Evolutionary conservation across 306 rosid species (phyloP), one percentile per base, ranked within the genome.

Genomic region (Ochetophila trinervis): DNA sequence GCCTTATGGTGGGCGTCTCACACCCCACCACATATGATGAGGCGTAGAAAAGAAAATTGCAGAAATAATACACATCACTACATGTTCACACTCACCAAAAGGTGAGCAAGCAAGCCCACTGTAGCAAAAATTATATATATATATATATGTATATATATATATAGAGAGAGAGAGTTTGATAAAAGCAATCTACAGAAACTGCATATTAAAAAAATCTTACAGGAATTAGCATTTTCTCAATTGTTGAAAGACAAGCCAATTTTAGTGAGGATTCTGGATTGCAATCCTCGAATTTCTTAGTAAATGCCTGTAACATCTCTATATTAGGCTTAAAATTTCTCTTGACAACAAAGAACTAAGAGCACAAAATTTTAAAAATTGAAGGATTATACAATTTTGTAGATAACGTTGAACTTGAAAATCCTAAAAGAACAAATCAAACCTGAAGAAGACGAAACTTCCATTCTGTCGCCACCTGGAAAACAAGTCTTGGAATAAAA

Each of bases 371-470:
- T n/a, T 8, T 45, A 23, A 14, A 27, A 30, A 23, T 4, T 10
- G 27, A 5, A 30, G 66, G 50, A 18, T 57, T 23, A 36, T 49
- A 60, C 49, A 19, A 7, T 15, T 15, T 19, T 32, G 44, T 21
- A 13, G 23, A 48, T 32, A 13, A 27, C 32, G 30, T 13, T 27
- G 16, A 32, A 60, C 50, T 21, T 2, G 21, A 42, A 77, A 53
- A 40, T 36, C 10, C 37, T 55, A 13, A 22, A 51, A 53, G 66
- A 17, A 65, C 10, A 55, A 20, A 53, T 59, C 84, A 74, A 54
- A 93, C 98, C 98, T 86, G 82, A 78, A 93, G 97, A 68, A 93
- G 94, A 30, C 83, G 87, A 65, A 73, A 79, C 57, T 74, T 81
- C 94, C 96, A 86, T 66, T 57, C 63, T 67, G 74, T 54, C 57